A percentile compares a stretch with the other conserved stretches of the same genome.
Evolutionary conservation across 192 early-diverging fungal species (phyloP).

Genomic region (Entrophospora sp.): DNA sequence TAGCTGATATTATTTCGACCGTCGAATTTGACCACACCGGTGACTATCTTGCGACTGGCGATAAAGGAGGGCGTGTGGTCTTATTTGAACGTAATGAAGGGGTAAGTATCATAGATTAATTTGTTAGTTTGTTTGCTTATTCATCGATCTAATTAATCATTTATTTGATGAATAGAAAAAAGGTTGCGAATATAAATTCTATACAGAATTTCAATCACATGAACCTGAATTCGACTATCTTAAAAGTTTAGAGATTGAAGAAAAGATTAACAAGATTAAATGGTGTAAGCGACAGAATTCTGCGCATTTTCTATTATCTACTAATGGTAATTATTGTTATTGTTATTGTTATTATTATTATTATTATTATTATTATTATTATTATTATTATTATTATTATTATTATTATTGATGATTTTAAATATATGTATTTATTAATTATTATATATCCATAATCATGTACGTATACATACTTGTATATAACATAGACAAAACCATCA

Average conservation of each 20-base stretch:
- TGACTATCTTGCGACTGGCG: conserved; percentile 94
- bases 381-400: background rate
- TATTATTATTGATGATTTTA: background rate
- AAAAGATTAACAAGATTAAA: conserved; percentile 99
- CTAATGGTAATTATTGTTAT: conserved; percentile 63
- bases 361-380: background rate
- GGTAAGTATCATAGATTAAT: conserved; percentile 49
- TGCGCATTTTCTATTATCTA: conserved; percentile 93
- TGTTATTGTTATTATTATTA: background rate
- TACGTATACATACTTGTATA: no score
- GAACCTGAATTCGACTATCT: conserved; percentile 99
- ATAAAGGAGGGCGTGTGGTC: conserved; percentile 96
- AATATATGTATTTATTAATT: no score
- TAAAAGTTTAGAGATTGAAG: conserved; percentile 98
- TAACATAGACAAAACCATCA: conserved; percentile 91
- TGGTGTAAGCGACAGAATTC: conserved; percentile 97
- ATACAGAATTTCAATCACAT: conserved; percentile 99
- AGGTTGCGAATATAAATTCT: conserved; percentile 99
- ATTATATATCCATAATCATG: no score
- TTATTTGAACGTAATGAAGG: conserved; percentile 96
- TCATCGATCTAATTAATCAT: background rate
- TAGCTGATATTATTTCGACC: conserved; percentile 98
- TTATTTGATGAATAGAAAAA: conserved; percentile 66
- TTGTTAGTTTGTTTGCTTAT: conserved; percentile 3
- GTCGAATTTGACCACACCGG: conserved; percentile 98